A percentile compares a stretch with the other conserved stretches of the same genome.
phyloP scores from a whole-genome alignment of 495 filamentous ascomycete species.

The Penicillium nucicola region DNA sequence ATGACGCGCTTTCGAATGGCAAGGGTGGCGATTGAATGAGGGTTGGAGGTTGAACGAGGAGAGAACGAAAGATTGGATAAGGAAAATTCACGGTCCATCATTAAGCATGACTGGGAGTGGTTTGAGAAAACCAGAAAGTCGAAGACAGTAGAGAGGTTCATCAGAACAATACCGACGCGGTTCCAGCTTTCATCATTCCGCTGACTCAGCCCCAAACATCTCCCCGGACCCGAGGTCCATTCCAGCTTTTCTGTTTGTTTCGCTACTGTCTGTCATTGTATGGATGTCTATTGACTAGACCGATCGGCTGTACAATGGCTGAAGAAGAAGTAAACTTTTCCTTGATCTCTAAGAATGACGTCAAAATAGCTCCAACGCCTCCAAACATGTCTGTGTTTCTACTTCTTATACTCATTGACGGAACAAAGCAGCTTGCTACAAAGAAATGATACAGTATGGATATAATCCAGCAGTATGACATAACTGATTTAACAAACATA shows the following conservation, averaged over 20 bases:
- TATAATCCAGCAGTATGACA: too few species aligned
- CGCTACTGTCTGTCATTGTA: background rate
- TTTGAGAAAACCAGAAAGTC: background rate
- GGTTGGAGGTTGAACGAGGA: background rate
- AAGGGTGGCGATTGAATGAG: background rate
- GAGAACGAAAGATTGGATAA: background rate
- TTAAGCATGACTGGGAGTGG: constrained; percentile 1
- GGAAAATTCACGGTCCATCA: background rate
- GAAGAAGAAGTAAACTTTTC: too few species aligned
- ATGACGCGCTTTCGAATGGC: constrained; percentile 3
- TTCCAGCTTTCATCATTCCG: constrained; percentile 3
- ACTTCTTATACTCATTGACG: too few species aligned
- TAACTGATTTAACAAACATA: background rate
- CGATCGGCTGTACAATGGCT: too few species aligned
- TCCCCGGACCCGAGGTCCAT: background rate
- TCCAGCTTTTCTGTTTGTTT: background rate
- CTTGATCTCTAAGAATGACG: too few species aligned
- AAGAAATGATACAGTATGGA: too few species aligned
- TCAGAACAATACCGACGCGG: constrained; percentile 3
- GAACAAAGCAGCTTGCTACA: too few species aligned
- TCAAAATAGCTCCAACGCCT: too few species aligned
- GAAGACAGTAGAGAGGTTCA: constrained; percentile 1
- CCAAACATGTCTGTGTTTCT: too few species aligned
- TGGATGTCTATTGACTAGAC: background rate
- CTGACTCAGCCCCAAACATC: constrained; percentile 5